phyloP scores from a whole-genome alignment of 257 asterid species.

The Plantago elongata region DNA sequence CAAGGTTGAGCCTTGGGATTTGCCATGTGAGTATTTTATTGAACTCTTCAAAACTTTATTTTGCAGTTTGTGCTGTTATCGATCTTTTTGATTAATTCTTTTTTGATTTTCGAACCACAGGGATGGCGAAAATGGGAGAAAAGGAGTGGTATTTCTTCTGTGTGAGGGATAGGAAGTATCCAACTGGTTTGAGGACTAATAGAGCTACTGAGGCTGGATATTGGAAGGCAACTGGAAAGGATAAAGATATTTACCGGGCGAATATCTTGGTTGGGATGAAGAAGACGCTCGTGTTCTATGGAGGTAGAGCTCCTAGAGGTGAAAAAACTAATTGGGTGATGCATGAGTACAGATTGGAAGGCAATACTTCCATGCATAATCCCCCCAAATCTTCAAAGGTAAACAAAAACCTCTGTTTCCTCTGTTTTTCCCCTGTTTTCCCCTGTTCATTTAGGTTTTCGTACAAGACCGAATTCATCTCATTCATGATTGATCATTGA shows the following conservation, averaged over 20 bases:
- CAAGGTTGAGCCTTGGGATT: constrained; percentile 84
- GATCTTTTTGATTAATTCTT: neutral
- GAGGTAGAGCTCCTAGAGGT: constrained; percentile 74
- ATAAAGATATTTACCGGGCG: constrained; percentile 47
- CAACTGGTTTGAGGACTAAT: constrained; percentile 73
- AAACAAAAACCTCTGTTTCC: constrained; percentile 16
- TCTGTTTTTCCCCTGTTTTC: constrained; percentile 21
- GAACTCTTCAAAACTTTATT: neutral
- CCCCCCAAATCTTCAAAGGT: constrained; percentile 46
- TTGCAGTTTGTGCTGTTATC: too few species aligned
- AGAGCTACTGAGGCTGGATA: constrained; percentile 73
- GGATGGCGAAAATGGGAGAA: constrained; percentile 77
- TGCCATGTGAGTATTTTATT: constrained; percentile 55
- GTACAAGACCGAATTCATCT: too few species aligned
- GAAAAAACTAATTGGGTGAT: constrained; percentile 69
- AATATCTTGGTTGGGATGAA: constrained; percentile 63
- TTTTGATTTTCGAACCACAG: constrained; percentile 17
- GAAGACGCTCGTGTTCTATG: constrained; percentile 67
- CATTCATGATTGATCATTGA: too few species aligned
- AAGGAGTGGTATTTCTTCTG: constrained; percentile 78
- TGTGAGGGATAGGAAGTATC: constrained; percentile 64
- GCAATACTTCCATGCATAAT: constrained; percentile 33
- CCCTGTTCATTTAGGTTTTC: too few species aligned
- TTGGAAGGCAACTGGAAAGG: constrained; percentile 85
- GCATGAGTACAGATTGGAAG: constrained; percentile 72